Evolutionary conservation across 306 rosid genomes (phyloP).

Genomic region (Astragalus glycyphyllos): DNA sequence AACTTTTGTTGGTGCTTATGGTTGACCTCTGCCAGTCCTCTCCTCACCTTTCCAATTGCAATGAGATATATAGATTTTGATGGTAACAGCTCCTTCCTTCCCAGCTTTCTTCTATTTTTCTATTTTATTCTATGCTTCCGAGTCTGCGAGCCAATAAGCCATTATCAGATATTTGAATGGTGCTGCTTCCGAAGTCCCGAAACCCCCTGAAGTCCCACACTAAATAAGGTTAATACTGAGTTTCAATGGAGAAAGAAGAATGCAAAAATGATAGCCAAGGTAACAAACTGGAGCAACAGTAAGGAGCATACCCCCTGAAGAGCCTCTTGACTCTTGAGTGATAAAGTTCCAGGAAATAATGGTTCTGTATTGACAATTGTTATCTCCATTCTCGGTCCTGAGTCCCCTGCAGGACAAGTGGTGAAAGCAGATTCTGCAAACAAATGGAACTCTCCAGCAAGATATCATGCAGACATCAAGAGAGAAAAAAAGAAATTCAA

Average conservation of each 20-base stretch:
- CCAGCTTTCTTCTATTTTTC: neutral
- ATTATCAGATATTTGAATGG: neutral
- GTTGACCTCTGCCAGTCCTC: neutral
- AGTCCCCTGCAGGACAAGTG: constrained; percentile 53
- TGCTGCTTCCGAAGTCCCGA: no score
- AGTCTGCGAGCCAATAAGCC: neutral
- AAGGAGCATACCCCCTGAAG: constrained; percentile 78
- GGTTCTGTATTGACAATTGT: constrained; percentile 54
- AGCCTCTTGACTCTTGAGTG: no score
- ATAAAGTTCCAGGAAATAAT: constrained; percentile 41
- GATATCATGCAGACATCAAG: constrained; percentile 71
- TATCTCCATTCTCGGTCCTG: constrained; percentile 57
- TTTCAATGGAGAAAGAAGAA: constrained; percentile 75
- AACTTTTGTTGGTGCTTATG: constrained; percentile 14
- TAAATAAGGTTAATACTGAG: constrained; percentile 61
- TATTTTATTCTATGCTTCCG: neutral
- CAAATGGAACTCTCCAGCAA: constrained; percentile 91
- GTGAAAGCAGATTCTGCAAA: constrained; percentile 50
- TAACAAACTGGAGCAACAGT: constrained; percentile 76
- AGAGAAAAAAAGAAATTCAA: constrained; percentile 76
- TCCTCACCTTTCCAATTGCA: constrained; percentile 6
- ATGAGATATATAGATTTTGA: constrained; percentile 17
- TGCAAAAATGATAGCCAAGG: constrained; percentile 83
- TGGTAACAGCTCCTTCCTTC: constrained; percentile 6
- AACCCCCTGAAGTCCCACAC: constrained; percentile 72